Evolutionary conservation across 2,329 filamentous ascomycete species (phyloP), one percentile per base, ranked within the genome.

Genomic region (Neoarthrinium moseri): DNA sequence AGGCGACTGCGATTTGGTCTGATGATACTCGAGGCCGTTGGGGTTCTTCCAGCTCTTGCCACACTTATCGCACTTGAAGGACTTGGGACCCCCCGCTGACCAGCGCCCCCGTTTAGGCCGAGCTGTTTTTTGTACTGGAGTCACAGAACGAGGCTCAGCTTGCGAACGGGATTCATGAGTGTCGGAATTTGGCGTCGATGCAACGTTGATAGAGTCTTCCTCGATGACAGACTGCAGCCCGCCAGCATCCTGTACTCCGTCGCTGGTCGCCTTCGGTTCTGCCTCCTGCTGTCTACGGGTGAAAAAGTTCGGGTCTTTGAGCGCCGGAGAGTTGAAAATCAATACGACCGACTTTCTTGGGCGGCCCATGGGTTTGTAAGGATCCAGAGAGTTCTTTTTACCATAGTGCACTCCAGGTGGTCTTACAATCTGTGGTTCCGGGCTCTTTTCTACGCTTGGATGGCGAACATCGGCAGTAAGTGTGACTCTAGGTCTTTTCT

Each of bases 1-100:
- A 12, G 68, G 18, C 4, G 74, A 75, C 48, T 67, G 67, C 1
- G 79, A 77, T 53, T 81, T 82, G 26, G 73, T 74, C 12, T 75
- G 61, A 50, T 83, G 80, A 55, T 83, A 83, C 41, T 80, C 78
- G 13, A 83, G 64, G 0, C 80, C 80, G 36, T 78, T 66, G 26
- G 76, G 68, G 42, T 83, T 83, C 58, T 81, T 81, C 78, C 78
- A 83, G 10, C 61, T 64, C 3, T 70, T 72, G 8, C 72, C 72
- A 48, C 80, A 83, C 34, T 71, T 76, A 8, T 77, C 70, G 50
- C 80, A 83, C 17, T 61, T 65, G 54, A 65, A 80, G 2, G 63
- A 53, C 22, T 64, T 63, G 13, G 51, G 15, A 24, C 46, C 23
- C 7, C 20, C 32, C 22, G 43, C 17, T 27, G 38, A 6, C 29